Evolutionary conservation across 768 basidiomycete genomes (phyloP), one percentile per base, ranked within the genome.

Genomic region (Collybiopsis confluens): DNA sequence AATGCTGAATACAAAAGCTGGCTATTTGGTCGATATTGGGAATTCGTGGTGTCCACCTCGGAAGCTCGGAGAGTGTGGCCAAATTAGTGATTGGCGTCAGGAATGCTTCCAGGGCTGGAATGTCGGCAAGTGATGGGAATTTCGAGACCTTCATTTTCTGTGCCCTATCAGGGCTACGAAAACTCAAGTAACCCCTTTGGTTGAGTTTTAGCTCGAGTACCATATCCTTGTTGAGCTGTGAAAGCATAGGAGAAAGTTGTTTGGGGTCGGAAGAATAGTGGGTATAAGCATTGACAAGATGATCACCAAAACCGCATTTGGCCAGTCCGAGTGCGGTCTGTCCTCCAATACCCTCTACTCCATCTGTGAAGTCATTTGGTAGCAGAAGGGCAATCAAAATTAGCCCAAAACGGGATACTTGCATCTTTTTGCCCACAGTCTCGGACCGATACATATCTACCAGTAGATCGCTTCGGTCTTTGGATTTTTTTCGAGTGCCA

Each of bases 331-430:
- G n/a, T 26, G 45, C 45, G 6, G 45, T 26, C 36, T 49, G 16
- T 2, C 16, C 16, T 10, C 47, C 33, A 3, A n/a, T n/a, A n/a
- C n/a, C n/a, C n/a, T n/a, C n/a, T n/a, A n/a, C n/a, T n/a, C n/a
- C n/a, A n/a, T n/a, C 2, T 45, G 79, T 73, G 57, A 86, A 87
- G 60, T 87, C 85, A 4, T 84, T 85, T 0, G 84, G 83, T 8
- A 76, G 74, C 21, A 86, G 69, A 3, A 85, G 68, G 3, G 76
- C 83, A 7, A 85, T 77, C 6, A 85, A 73, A 50, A 83, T 76
- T 48, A 81, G 70, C 5, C 82, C 82, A 38, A 71, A 65, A 24
- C 70, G 68, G n/a, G 72, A 74, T 46, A 83, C 72, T 13, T 71
- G 58, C 37, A 80, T 65, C 54, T 78, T 18, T 0, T 11, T 13